These are phyloP conservation scores for Cupressus sempervirens DNA, from an alignment of 75 land plant genomes.

Conservation along the genomic window DNA sequence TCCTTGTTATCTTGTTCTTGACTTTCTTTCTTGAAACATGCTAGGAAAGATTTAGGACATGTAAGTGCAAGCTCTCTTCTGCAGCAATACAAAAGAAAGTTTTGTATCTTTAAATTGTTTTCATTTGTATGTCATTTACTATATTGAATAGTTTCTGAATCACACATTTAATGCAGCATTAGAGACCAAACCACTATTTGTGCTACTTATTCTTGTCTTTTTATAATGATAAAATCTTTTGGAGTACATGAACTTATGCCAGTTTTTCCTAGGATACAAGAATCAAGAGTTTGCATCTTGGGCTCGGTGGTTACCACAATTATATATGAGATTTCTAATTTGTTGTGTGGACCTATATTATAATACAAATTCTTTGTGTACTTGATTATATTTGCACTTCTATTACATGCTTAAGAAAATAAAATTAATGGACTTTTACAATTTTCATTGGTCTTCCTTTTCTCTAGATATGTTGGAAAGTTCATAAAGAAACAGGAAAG, in stretches of 20 bases:
- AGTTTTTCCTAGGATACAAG: background rate
- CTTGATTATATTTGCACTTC: background rate
- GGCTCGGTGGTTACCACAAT: background rate
- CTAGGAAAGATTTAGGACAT: background rate
- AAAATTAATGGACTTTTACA: background rate
- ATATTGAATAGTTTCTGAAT: background rate
- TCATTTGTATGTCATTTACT: background rate
- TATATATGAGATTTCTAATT: background rate
- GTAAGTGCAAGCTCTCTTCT: background rate
- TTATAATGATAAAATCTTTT: background rate
- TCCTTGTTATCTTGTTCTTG: background rate
- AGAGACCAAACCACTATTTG: background rate
- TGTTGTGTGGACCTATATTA: background rate
- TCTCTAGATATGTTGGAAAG: constrained; percentile 49
- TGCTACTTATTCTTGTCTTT: background rate
- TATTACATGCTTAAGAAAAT: background rate
- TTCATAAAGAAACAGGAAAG: constrained; percentile 54
- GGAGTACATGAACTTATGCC: background rate
- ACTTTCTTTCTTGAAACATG: background rate
- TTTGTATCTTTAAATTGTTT: background rate
- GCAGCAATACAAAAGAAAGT: background rate
- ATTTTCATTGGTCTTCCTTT: background rate
- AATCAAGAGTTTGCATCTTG: background rate
- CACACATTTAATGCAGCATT: background rate
- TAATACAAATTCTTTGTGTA: background rate